Conservation (phyloP, 2,329 filamentous ascomycete species). For the Colletotrichum graminicola region DNA sequence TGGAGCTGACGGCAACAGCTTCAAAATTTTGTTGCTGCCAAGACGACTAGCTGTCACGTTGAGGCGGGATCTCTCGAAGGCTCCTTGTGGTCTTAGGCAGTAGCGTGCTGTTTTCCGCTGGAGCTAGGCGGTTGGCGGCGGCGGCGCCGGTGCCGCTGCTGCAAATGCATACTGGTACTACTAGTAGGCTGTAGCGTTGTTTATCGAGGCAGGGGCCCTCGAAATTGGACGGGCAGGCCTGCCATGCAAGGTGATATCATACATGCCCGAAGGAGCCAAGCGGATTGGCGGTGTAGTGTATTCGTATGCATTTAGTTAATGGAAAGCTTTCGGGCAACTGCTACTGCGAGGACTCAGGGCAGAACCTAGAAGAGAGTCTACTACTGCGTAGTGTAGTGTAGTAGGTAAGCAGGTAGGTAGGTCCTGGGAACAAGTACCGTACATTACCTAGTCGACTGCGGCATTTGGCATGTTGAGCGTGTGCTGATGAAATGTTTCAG, state of each 20-base stretch:
- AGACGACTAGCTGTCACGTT: background rate
- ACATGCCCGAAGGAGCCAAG: background rate
- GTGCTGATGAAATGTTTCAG: background rate
- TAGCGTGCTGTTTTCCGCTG: background rate
- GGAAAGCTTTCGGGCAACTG: background rate
- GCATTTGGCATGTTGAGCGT: background rate
- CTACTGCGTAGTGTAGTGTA: no score
- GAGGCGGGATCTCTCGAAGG: constrained; percentile 3
- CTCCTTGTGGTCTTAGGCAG: background rate
- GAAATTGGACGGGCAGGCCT: constrained; percentile 6
- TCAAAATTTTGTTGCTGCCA: constrained; percentile 18
- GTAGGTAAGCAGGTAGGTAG: no score
- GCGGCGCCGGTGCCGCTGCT: no score
- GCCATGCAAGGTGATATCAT: constrained; percentile 34
- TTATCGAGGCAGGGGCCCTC: background rate
- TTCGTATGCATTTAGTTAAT: background rate
- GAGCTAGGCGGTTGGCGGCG: constrained; percentile 11
- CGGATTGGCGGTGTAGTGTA: background rate
- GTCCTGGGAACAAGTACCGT: no score
- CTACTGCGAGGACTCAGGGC: background rate
- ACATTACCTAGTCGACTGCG: background rate
- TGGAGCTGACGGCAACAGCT: background rate
- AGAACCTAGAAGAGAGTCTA: background rate
- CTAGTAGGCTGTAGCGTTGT: background rate
- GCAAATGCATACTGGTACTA: background rate